Conservation (phyloP, 129 eudicot genomes). For the Chrysanthemum seticuspe region DNA sequence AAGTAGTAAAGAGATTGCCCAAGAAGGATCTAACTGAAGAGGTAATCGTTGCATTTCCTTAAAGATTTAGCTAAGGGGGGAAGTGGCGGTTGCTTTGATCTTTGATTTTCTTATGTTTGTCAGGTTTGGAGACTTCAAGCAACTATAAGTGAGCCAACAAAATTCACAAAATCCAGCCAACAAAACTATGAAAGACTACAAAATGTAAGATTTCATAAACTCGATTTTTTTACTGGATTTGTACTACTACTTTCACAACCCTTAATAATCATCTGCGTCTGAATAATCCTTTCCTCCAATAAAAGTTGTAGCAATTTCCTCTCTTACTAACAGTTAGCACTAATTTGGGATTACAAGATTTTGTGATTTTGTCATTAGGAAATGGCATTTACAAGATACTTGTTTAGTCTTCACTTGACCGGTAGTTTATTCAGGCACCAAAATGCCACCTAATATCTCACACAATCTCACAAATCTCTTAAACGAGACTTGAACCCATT, state of each 20-base stretch:
- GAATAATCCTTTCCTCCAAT: background rate
- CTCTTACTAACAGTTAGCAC: background rate
- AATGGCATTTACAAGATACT: background rate
- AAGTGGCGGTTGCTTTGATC: background rate
- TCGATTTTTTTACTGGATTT: background rate
- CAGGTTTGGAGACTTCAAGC: conserved; percentile 96
- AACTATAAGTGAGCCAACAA: conserved; percentile 78
- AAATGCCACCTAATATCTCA: too few relatives aligned
- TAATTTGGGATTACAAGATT: background rate
- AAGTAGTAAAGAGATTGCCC: too few relatives aligned
- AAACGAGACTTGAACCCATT: too few relatives aligned
- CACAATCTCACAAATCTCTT: too few relatives aligned
- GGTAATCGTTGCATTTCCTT: background rate
- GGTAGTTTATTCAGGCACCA: too few relatives aligned
- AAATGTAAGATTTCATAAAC: conserved; percentile 44
- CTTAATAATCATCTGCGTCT: background rate
- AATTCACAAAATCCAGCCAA: conserved; percentile 70
- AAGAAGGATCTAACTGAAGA: too few relatives aligned
- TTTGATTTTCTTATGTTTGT: background rate
- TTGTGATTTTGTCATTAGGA: background rate
- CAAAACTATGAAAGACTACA: conserved; percentile 85
- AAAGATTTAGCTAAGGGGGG: background rate
- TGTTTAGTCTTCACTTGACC: too few relatives aligned
- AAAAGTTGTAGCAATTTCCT: background rate
- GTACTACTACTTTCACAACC: background rate